Conservation (phyloP, 148 eudicot genomes). For the Mesembryanthemum crystallinum region DNA sequence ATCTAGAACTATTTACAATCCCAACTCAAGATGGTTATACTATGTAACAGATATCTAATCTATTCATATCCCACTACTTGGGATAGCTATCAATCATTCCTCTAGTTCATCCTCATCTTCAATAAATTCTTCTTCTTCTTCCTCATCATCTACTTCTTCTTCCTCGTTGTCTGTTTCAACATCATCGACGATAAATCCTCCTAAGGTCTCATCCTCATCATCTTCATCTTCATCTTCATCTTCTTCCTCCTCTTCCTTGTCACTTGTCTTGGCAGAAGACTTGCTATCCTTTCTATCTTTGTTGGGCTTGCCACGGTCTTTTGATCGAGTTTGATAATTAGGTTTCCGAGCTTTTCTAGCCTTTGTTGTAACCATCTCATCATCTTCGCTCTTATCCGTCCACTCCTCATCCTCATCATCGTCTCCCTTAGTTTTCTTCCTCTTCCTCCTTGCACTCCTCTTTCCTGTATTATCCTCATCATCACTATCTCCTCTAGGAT, state of each 20-base stretch:
- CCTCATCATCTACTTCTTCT: slow-evolving; percentile 28
- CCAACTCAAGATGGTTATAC: neutral
- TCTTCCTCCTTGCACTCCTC: slow-evolving; percentile 39
- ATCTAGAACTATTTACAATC: neutral
- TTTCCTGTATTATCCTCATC: slow-evolving; percentile 32
- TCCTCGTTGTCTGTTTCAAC: slow-evolving; percentile 35
- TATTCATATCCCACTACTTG: neutral
- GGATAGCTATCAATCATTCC: slow-evolving; percentile 18
- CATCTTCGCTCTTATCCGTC: slow-evolving; percentile 77
- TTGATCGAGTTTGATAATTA: slow-evolving; percentile 67
- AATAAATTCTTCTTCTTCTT: slow-evolving; percentile 39
- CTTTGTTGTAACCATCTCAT: slow-evolving; percentile 38
- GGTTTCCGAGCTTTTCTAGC: slow-evolving; percentile 41
- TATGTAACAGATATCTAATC: neutral
- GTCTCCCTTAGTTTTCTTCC: slow-evolving; percentile 42
- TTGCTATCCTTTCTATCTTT: slow-evolving; percentile 25
- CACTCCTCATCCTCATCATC: slow-evolving; percentile 71
- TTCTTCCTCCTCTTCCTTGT: slow-evolving; percentile 26
- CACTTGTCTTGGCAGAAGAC: slow-evolving; percentile 20
- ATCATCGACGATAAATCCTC: slow-evolving; percentile 80
- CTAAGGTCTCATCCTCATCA: slow-evolving; percentile 67
- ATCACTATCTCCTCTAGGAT: slow-evolving; percentile 41
- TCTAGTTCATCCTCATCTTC: slow-evolving; percentile 38
- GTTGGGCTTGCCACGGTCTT: slow-evolving; percentile 32
- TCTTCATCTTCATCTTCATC: slow-evolving; percentile 51